Base-by-base conservation (phyloP, 2,329 filamentous ascomycete genomes). In the Fusarium sp. region DNA sequence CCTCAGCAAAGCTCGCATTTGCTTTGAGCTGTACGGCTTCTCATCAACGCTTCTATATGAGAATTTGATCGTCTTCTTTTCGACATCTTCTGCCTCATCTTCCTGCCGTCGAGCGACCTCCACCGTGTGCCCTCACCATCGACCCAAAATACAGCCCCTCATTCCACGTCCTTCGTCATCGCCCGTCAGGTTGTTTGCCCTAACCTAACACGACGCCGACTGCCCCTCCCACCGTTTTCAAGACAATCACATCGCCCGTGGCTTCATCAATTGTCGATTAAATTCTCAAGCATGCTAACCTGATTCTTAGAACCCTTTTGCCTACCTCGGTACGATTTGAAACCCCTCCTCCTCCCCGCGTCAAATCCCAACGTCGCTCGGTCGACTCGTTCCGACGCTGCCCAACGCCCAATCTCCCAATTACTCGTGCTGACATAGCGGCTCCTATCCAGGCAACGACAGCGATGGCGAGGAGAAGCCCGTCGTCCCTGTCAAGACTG, bases 251-350 rank as follows among this genome's bases (percentile, higher is more conserved):
- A 33, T 60, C 36, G 27, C 9, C 14, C 11, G 25, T 18, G 27
- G 49, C 34, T 11, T 23, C 29, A 23, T 25, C 34, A 33, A 63
- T 33, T 25, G 31, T 27, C 40, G 49, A 27, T 34, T 38, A 46
- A 33, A 13, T 27, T 42, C 33, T 58, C 51, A 55, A 44, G 16
- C 60, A 65, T 65, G 62, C 73, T 75, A 73, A 75, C 65, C 55
- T 36, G 20, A n/a, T 36, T n/a, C 8, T 25, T 75, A 98, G 96
- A 99, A 99, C 89, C 90, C 92, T 80, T 98, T 92, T 89, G 95
- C 96, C 89, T 91, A 97, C 86, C 93, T 99, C 88, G 95, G 96
- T 98, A 97, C 79, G 83, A 79, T 74, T 69, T 69, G 72, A 60
- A 50, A 69, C 56, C 70, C 67, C 36, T 16, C 73, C 64, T 65